Evolutionary conservation across 2,329 filamentous ascomycete species (phyloP).

Genomic region (Lasiodiplodia citricola): DNA sequence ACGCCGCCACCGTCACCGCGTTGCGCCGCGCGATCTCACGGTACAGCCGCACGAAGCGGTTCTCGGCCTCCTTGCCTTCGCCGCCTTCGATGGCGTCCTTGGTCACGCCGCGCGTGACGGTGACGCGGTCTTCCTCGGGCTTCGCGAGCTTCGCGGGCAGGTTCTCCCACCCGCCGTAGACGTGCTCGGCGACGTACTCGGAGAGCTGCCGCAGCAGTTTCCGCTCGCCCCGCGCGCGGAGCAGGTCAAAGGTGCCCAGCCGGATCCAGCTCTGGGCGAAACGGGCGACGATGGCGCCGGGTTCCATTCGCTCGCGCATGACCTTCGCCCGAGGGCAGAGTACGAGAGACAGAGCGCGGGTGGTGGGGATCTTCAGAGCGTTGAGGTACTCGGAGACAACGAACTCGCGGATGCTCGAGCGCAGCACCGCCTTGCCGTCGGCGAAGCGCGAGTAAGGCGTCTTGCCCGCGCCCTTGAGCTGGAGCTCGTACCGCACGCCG

Average conservation of each 20-base stretch:
- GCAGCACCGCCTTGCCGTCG: constrained; percentile 90
- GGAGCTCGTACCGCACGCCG: constrained; percentile 81
- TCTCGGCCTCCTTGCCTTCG: constrained; percentile 71
- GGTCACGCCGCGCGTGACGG: constrained; percentile 56
- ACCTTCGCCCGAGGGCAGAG: constrained; percentile 76
- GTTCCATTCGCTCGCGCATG: constrained; percentile 78
- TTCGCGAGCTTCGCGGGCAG: constrained; percentile 66
- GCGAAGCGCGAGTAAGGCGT: constrained; percentile 97
- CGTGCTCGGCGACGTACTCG: constrained; percentile 84
- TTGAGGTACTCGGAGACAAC: constrained; percentile 89
- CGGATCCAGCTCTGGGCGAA: constrained; percentile 93
- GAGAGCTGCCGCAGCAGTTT: constrained; percentile 74
- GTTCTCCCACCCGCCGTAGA: constrained; percentile 86
- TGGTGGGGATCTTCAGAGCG: constrained; percentile 83
- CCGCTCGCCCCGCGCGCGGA: constrained; percentile 80
- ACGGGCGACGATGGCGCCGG: constrained; percentile 88
- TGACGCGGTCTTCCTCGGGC: constrained; percentile 53
- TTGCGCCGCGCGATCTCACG: constrained; percentile 86
- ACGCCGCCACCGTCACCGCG: constrained; percentile 84
- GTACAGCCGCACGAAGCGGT: constrained; percentile 85
- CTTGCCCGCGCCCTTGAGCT: constrained; percentile 90
- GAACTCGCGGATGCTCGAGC: constrained; percentile 93
- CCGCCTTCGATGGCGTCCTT: constrained; percentile 70
- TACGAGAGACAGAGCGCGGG: constrained; percentile 82
- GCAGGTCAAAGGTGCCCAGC: constrained; percentile 95